phyloP scores from a whole-genome alignment of 805 yeast genomes.

The Ogataea saltuana region DNA sequence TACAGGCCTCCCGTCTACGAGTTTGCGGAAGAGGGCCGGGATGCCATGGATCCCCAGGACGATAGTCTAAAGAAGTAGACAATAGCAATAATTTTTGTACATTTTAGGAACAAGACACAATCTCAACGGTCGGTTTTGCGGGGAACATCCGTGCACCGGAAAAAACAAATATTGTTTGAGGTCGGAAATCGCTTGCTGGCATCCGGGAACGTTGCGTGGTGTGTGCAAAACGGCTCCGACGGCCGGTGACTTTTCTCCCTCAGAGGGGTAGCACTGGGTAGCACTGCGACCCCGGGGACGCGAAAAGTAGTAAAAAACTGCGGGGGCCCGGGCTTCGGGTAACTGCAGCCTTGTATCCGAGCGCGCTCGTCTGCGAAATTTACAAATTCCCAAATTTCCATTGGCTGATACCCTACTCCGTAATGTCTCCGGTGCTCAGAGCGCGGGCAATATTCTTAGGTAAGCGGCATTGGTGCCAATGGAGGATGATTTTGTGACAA shows the following conservation, averaged over 20 bases:
- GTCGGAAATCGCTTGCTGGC: slow-evolving; percentile 2
- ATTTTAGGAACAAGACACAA: background rate
- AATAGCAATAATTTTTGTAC: background rate
- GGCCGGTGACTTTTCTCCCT: no score
- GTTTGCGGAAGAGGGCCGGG: background rate
- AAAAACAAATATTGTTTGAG: background rate
- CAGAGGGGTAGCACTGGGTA: no score
- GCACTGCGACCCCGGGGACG: slow-evolving; percentile 1
- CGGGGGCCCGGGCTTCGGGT: slow-evolving; percentile 8
- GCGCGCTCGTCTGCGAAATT: slow-evolving; percentile 7
- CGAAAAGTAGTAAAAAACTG: background rate
- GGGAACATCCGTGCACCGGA: no score
- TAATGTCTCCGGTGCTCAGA: slow-evolving; percentile 20
- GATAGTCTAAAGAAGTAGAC: background rate
- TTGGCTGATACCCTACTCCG: slow-evolving; percentile 19
- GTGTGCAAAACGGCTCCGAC: slow-evolving; percentile 7
- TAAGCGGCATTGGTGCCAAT: no score
- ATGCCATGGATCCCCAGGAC: background rate
- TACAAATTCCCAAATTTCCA: slow-evolving; percentile 15
- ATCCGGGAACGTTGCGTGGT: slow-evolving; percentile 7
- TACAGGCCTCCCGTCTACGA: slow-evolving; percentile 39
- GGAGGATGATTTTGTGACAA: no score
- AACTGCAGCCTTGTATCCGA: slow-evolving; percentile 7
- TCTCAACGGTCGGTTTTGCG: no score
- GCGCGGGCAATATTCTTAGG: no score